Evolutionary conservation across 2,329 filamentous ascomycete species (phyloP).

Genomic region (Talaromyces islandicus): DNA sequence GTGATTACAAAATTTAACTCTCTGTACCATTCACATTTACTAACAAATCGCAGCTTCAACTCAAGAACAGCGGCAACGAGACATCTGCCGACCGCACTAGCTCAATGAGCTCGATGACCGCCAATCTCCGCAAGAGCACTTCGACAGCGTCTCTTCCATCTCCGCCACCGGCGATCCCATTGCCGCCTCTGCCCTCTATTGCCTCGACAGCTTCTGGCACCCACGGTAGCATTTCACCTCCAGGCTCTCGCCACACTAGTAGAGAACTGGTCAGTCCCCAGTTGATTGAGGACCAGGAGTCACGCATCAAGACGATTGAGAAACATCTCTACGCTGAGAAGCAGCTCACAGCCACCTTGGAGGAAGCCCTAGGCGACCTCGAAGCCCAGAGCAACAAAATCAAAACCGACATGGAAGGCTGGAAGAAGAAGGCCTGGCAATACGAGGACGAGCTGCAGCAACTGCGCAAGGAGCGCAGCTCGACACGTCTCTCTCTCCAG

Average conservation of each 20-base stretch:
- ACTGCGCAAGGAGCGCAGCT: slow-evolving; percentile 54
- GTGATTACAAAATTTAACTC: slow-evolving; percentile 17
- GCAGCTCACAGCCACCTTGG: slow-evolving; percentile 88
- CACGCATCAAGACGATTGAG: slow-evolving; percentile 89
- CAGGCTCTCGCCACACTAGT: slow-evolving; percentile 67
- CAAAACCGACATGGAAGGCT: slow-evolving; percentile 82
- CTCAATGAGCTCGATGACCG: slow-evolving; percentile 48
- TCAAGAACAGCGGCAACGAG: slow-evolving; percentile 35
- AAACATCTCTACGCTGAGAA: slow-evolving; percentile 95
- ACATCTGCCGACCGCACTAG: slow-evolving; percentile 49
- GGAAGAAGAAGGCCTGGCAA: slow-evolving; percentile 76
- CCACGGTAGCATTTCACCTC: slow-evolving; percentile 51
- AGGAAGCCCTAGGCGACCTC: slow-evolving; percentile 90
- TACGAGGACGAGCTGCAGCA: slow-evolving; percentile 59
- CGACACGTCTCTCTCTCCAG: slow-evolving; percentile 64
- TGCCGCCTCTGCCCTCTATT: slow-evolving; percentile 75
- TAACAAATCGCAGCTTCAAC: slow-evolving; percentile 29
- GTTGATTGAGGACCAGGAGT: slow-evolving; percentile 90
- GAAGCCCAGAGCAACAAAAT: slow-evolving; percentile 88
- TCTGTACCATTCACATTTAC: slow-evolving; percentile 1
- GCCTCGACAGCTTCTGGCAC: slow-evolving; percentile 45
- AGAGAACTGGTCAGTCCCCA: slow-evolving; percentile 75
- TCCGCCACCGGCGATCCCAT: slow-evolving; percentile 89
- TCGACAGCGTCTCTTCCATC: slow-evolving; percentile 83
- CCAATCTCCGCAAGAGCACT: slow-evolving; percentile 72